phyloP scores from a whole-genome alignment of 768 basidiomycete genomes.

The Chiua virens region DNA sequence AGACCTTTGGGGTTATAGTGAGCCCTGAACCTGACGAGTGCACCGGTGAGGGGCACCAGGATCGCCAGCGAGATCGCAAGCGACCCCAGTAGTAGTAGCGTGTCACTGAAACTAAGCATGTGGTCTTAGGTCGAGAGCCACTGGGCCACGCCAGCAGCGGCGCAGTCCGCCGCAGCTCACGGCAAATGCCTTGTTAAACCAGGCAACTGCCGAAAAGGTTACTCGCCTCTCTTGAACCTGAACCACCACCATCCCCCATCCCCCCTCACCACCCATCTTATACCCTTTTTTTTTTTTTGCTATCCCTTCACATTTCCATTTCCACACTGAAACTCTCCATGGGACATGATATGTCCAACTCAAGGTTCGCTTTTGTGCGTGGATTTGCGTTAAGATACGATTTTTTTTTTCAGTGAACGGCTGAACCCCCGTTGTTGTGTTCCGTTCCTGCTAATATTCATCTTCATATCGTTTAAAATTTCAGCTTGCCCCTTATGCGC shows the following conservation, averaged over 20 bases:
- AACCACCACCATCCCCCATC: conserved; percentile 30
- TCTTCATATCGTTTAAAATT: neutral
- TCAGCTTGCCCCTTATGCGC: neutral
- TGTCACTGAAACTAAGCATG: conserved; percentile 37
- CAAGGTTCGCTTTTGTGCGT: neutral
- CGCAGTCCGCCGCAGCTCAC: conserved; percentile 13
- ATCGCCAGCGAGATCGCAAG: conserved; percentile 54
- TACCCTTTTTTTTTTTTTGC: too few relatives aligned
- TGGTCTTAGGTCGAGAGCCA: conserved; percentile 6
- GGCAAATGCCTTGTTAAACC: conserved; percentile 28
- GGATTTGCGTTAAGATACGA: neutral
- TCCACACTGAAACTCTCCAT: too few relatives aligned
- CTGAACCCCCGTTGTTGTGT: neutral
- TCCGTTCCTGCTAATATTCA: neutral
- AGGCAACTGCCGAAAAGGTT: conserved; percentile 21
- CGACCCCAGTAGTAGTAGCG: conserved; percentile 45
- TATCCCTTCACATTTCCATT: too few relatives aligned
- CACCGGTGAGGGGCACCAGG: conserved; percentile 62
- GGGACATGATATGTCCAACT: neutral
- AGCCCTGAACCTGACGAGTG: conserved; percentile 74
- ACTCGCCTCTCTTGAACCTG: conserved; percentile 27
- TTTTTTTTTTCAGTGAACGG: neutral
- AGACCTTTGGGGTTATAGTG: conserved; percentile 87
- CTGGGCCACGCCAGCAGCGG: neutral
- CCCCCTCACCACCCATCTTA: neutral